Conservation (phyloP, 192 early-diverging fungal genomes). For the Coemansia sp. region DNA sequence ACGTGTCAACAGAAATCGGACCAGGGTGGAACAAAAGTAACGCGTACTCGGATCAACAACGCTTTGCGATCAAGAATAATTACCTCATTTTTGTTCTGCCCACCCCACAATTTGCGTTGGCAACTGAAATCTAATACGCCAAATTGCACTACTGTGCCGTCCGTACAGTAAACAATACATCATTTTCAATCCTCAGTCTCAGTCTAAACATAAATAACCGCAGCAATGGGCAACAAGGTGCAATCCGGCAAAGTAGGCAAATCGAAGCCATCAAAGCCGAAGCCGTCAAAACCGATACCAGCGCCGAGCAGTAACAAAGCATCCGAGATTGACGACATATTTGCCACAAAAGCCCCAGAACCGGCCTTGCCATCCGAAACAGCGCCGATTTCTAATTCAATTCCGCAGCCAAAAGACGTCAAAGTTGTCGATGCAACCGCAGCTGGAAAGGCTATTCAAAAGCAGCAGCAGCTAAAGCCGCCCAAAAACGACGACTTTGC, state of each 20-base stretch:
- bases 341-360: slow-evolving; percentile 9
- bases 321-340: slow-evolving; percentile 50
- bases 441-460: neutral
- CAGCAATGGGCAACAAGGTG: slow-evolving; percentile 20
- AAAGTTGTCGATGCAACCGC: slow-evolving; percentile 38
- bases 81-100: neutral
- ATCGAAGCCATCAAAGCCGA: slow-evolving; percentile 1
- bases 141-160: neutral
- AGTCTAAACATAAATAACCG: neutral
- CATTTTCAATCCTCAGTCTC: neutral
- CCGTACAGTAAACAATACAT: neutral
- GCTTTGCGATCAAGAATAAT: neutral
- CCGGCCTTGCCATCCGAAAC: slow-evolving; percentile 3
- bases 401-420: slow-evolving; percentile 6
- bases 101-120: neutral
- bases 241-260: slow-evolving; percentile 19
- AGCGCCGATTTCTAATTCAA: neutral
- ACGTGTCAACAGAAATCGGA: neutral
- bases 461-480: slow-evolving; percentile 5
- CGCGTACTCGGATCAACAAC: neutral
- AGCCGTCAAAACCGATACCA: neutral
- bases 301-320: slow-evolving; percentile 1
- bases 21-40: neutral
- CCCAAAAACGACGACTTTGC: slow-evolving; percentile 32
- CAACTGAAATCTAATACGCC: neutral